A percentile compares a stretch with the other conserved stretches of the same genome.
Evolutionary conservation across 176 grass and related monocot genomes (phyloP).

Genomic region (Oryza nivara): DNA sequence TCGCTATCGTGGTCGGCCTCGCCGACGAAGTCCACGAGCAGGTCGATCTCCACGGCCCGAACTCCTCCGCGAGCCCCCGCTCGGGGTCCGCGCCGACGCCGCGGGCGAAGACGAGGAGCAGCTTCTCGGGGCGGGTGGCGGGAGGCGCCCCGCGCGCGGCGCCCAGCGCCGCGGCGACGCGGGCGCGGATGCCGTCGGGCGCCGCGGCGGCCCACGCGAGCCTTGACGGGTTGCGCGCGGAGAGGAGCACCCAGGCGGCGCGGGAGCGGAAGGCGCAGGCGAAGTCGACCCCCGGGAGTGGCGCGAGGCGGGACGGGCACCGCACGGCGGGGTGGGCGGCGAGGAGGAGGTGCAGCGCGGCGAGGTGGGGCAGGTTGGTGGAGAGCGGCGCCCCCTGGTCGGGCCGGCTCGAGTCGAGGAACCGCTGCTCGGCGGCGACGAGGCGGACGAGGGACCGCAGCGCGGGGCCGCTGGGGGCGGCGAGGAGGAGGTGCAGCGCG

Average conservation of each 20-base stretch:
- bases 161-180: conserved; percentile 47
- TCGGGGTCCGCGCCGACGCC: conserved; percentile 56
- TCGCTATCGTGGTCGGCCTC: conserved; percentile 54
- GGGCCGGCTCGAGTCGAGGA: conserved; percentile 45
- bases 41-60: conserved; percentile 69
- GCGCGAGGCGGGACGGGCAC: conserved; percentile 60
- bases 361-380: conserved; percentile 84
- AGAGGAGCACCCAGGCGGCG: conserved; percentile 72
- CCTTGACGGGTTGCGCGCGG: conserved; percentile 73
- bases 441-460: conserved; percentile 61
- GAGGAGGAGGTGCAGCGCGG: conserved; percentile 66
- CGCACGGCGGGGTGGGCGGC: conserved; percentile 71
- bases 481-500: too few relatives aligned
- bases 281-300: conserved; percentile 63
- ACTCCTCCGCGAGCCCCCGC: conserved; percentile 47
- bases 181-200: conserved; percentile 39
- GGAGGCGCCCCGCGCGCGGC: conserved; percentile 51
- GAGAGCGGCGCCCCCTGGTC: conserved; percentile 40
- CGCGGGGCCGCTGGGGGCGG: too few relatives aligned
- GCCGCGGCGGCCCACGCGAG: conserved; percentile 45
- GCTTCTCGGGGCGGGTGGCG: conserved; percentile 55
- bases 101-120: conserved; percentile 78
- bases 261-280: conserved; percentile 61
- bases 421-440: conserved; percentile 70
- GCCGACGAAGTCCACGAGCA: conserved; percentile 49